phyloP scores from a whole-genome alignment of 2,329 filamentous ascomycete genomes.

The Cercospora zeae-maydis region DNA sequence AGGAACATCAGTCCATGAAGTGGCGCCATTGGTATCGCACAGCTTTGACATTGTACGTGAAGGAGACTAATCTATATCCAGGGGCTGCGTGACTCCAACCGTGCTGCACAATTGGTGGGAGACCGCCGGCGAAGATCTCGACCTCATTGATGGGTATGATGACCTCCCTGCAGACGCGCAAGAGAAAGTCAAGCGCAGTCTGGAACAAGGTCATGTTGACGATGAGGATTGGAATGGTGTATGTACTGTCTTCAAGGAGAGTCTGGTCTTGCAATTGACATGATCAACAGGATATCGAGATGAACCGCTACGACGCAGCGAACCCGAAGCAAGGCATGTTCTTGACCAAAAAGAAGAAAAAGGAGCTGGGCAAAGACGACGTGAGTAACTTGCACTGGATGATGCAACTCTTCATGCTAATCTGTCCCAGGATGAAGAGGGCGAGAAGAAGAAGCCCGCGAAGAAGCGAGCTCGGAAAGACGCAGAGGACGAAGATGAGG shows the following conservation, averaged over 20 bases:
- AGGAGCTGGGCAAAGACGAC: slow-evolving; percentile 20
- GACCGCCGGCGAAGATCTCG: slow-evolving; percentile 56
- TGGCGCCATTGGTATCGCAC: slow-evolving; percentile 81
- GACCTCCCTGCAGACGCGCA: slow-evolving; percentile 67
- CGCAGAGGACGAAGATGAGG: slow-evolving; percentile 30
- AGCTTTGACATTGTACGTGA: neutral
- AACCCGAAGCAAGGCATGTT: slow-evolving; percentile 35
- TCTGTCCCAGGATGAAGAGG: slow-evolving; percentile 17
- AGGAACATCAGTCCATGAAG: slow-evolving; percentile 60
- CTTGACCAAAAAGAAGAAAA: slow-evolving; percentile 34
- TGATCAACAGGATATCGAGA: slow-evolving; percentile 62
- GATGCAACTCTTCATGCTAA: slow-evolving; percentile 6
- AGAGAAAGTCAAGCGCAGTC: slow-evolving; percentile 67
- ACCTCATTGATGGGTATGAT: slow-evolving; percentile 75
- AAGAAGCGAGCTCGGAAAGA: slow-evolving; percentile 28
- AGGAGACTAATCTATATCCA: slow-evolving; percentile 40
- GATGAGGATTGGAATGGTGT: slow-evolving; percentile 87
- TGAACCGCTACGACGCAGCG: slow-evolving; percentile 63
- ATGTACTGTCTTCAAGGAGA: slow-evolving; percentile 41
- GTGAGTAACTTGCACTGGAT: neutral
- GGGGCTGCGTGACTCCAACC: slow-evolving; percentile 83
- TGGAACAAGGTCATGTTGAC: slow-evolving; percentile 76
- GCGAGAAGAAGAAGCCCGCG: slow-evolving; percentile 32
- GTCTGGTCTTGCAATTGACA: slow-evolving; percentile 15
- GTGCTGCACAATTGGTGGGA: slow-evolving; percentile 65